These are phyloP conservation scores for Schwanniomyces sp. DNA, from an alignment of 805 yeast genomes.

Conservation along the genomic window DNA sequence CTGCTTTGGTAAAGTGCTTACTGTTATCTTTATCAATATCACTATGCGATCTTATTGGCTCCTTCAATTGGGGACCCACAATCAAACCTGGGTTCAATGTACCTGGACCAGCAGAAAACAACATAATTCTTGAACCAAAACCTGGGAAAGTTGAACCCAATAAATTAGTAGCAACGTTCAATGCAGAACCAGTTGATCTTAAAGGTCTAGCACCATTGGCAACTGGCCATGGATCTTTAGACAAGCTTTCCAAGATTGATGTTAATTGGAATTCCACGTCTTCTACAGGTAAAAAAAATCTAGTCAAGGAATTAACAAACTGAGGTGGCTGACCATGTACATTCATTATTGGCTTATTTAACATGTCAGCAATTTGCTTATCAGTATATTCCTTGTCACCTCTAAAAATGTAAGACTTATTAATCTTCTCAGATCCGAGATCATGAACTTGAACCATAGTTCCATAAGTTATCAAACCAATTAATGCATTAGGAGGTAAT, in stretches of 20 bases:
- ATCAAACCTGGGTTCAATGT: conserved; percentile 94
- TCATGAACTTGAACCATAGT: conserved; percentile 91
- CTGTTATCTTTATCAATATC: conserved; percentile 92
- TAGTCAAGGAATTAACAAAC: conserved; percentile 40
- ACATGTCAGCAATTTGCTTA: conserved; percentile 59
- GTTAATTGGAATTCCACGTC: conserved; percentile 83
- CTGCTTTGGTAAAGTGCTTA: conserved; percentile 83
- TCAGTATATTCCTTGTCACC: conserved; percentile 85
- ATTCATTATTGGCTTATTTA: conserved; percentile 33
- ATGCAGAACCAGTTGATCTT: conserved; percentile 91
- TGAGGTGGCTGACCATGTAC: conserved; percentile 24
- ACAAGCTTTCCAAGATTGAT: conserved; percentile 72
- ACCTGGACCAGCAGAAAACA: conserved; percentile 94
- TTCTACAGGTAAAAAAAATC: conserved; percentile 73
- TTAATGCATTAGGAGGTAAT: conserved; percentile 85
- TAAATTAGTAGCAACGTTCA: conserved; percentile 78
- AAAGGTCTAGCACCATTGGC: conserved; percentile 81
- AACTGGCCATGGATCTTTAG: conserved; percentile 86
- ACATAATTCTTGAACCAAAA: conserved; percentile 82
- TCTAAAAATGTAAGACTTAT: conserved; percentile 78
- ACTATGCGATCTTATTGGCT: conserved; percentile 95
- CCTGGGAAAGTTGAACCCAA: conserved; percentile 82
- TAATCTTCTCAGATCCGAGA: conserved; percentile 60
- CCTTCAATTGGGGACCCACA: conserved; percentile 87
- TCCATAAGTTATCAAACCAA: conserved; percentile 87